Evolutionary conservation across 2,329 filamentous ascomycete species (phyloP), one percentile per base, ranked within the genome.

Genomic region (Pyrenophora seminiperda): DNA sequence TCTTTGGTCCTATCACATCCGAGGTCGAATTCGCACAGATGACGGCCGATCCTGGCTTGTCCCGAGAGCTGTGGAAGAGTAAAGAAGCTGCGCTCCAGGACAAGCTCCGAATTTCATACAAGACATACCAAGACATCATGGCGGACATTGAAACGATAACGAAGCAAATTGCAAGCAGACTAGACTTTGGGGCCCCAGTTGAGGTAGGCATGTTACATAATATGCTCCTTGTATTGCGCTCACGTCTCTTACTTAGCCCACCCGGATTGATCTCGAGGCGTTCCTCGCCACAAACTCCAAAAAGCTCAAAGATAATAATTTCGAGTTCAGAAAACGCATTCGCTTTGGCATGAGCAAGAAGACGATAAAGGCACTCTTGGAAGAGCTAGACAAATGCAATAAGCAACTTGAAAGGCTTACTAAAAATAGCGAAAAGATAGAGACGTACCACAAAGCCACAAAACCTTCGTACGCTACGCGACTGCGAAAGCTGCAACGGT

Each of bases 381-480:
- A 71, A 42, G 66, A 74, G 49, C 53, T 74, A 15, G 65, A 71
- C 29, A 68, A 72, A 2, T 74, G 71, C 59, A 73, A 73, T 41
- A 71, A 71, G 29, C 69, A 73, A 41, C 59, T 74, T 3, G 71
- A 74, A 42, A 63, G 71, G 11, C 73, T 73, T 31, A 72, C 71
- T 0, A 66, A 73, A 22, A 67, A 68, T 38, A 72, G 66, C 17
- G 71, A 73, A 43, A 73, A 66, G 53, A 65, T 74, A 3, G 70
- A 74, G 30, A 68, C 65, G 1, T 65, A 62, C 42, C 65, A 70
- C 17, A 72, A 67, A 44, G 49, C 60, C 4, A 62, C 61, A 3
- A 73, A 73, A 42, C 70, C 70, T 9, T 70, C 68, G 0, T 70
- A 72, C 38, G 68, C 67, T 9, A 59, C 50, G 20, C 62, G 63